Evolutionary conservation across 2,329 filamentous ascomycete genomes (phyloP).

Genomic region (Clonostachys solani): DNA sequence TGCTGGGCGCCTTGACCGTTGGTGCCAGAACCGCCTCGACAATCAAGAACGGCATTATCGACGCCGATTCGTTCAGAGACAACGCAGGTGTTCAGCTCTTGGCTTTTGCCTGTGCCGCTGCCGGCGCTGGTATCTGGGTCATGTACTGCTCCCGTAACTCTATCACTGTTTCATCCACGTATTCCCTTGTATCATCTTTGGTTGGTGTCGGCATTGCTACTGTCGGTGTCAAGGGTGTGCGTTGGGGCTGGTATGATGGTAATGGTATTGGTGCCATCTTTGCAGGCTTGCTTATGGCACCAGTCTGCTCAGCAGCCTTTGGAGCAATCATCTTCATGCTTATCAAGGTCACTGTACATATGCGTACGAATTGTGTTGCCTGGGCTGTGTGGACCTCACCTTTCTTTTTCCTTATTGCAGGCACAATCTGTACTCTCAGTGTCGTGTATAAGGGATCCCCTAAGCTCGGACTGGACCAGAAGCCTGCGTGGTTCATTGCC

Average conservation of each 20-base stretch:
- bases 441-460: slow-evolving; percentile 10
- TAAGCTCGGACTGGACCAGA: slow-evolving; percentile 14
- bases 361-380: slow-evolving; percentile 9
- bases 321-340: slow-evolving; percentile 62
- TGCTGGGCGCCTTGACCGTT: slow-evolving; percentile 42
- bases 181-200: slow-evolving; percentile 38
- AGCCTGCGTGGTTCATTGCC: slow-evolving; percentile 22
- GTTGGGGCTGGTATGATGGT: slow-evolving; percentile 10
- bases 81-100: slow-evolving; percentile 37
- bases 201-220: slow-evolving; percentile 39
- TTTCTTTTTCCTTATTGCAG: slow-evolving; percentile 16
- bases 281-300: slow-evolving; percentile 12
- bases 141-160: slow-evolving; percentile 29
- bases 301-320: slow-evolving; percentile 30
- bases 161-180: slow-evolving; percentile 36
- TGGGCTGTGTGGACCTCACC: slow-evolving; percentile 11
- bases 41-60: slow-evolving; percentile 41
- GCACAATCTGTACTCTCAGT: slow-evolving; percentile 10
- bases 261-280: slow-evolving; percentile 13
- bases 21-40: slow-evolving; percentile 42
- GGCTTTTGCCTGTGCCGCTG: slow-evolving; percentile 31
- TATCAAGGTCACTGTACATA: slow-evolving; percentile 38
- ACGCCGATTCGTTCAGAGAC: slow-evolving; percentile 26
- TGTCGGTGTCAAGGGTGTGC: slow-evolving; percentile 13
- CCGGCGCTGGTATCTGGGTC: slow-evolving; percentile 33